Percentiles rank a stretch among this genome's conserved stretches.
phyloP scores from a whole-genome alignment of 176 grass and related monocot genomes.

The Oryza coarctata region DNA sequence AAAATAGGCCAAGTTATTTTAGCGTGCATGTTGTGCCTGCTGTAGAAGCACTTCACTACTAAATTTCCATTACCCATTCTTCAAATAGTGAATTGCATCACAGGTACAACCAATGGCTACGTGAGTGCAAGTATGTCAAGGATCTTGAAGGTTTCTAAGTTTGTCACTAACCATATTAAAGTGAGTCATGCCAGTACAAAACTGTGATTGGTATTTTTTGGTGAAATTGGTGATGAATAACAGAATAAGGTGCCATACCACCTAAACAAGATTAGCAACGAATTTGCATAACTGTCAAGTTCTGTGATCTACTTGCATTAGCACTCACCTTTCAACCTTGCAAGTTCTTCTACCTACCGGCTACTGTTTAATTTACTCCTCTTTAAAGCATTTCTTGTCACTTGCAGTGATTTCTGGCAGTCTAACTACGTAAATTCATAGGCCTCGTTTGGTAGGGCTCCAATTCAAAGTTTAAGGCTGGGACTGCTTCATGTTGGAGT shows the following conservation, averaged over 20 bases:
- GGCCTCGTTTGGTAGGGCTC: not conserved
- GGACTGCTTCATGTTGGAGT: not conserved
- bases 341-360: not conserved
- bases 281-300: not conserved
- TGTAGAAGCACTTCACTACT: not conserved
- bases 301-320: not conserved
- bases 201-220: not conserved
- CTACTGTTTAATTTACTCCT: not conserved
- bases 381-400: not conserved
- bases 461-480: not conserved
- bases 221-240: not conserved
- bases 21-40: not conserved
- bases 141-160: not conserved
- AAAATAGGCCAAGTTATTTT: not conserved
- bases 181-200: not conserved
- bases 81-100: not conserved
- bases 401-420: not conserved
- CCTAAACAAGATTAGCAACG: not conserved
- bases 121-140: not conserved
- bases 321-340: not conserved
- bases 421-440: not conserved
- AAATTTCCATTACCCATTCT: not conserved
- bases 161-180: not conserved
- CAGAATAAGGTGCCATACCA: not conserved
- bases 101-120: not conserved